phyloP scores from a whole-genome alignment of 345 rosid genomes.

The Ceriops tagal region DNA sequence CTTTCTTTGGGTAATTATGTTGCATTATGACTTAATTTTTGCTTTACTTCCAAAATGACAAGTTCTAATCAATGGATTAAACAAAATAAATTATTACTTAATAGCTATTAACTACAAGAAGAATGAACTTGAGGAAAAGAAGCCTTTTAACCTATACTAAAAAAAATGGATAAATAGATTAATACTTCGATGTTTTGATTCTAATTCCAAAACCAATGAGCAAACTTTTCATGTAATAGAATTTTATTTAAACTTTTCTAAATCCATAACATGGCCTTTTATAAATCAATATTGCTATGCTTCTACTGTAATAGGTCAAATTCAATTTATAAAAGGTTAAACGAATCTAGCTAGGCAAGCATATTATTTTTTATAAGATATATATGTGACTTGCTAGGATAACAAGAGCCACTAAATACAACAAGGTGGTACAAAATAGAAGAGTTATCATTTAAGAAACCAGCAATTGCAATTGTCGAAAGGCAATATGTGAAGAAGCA shows the following conservation, averaged over 20 bases:
- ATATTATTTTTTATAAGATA: background rate
- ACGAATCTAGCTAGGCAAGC: background rate
- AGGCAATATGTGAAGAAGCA: constrained; percentile 99
- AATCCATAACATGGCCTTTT: background rate
- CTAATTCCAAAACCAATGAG: constrained; percentile 87
- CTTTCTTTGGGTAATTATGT: background rate
- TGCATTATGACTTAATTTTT: constrained; percentile 7
- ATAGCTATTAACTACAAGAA: constrained; percentile 94
- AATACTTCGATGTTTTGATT: constrained; percentile 78
- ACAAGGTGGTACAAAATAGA: constrained; percentile 96
- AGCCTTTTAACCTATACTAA: constrained; percentile 86
- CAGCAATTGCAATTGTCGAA: constrained; percentile 86
- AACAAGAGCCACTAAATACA: constrained; percentile 84
- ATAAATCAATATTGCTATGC: background rate
- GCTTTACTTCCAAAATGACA: constrained; percentile 24
- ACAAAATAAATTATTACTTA: constrained; percentile 91
- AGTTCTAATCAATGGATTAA: constrained; percentile 95
- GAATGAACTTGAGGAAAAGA: constrained; percentile 90
- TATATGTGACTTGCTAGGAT: too few species aligned
- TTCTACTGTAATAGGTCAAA: background rate
- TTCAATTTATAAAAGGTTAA: background rate
- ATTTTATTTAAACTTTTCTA: background rate
- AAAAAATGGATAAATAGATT: constrained; percentile 99
- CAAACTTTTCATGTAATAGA: constrained; percentile 40
- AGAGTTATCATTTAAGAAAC: constrained; percentile 92